Evolutionary conservation across 1,284 basidiomycete genomes (phyloP), one percentile per base, ranked within the genome.

Genomic region (Melampsora americana): DNA sequence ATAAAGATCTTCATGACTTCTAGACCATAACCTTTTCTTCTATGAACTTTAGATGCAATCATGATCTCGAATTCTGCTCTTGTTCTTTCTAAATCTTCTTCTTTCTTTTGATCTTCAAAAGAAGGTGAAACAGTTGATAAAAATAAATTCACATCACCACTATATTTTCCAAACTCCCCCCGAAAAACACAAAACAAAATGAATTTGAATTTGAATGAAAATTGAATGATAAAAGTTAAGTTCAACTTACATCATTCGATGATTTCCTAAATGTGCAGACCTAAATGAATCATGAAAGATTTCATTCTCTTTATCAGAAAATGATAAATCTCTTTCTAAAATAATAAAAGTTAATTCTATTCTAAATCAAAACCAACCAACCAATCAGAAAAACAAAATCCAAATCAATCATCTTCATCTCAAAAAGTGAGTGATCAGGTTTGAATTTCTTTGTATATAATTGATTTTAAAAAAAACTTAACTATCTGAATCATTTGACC

Each of bases 91-190:
- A n/a, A n/a, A n/a, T n/a, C 78, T 7, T 80, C 81, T 6, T 78
- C 78, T 79, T 79, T 4, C 83, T 84, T 81, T 46, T 88, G 87
- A 30, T 46, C 56, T 46, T 26, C 39, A 28, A 14, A 26, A 28
- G 26, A 42, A 46, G 18, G 69, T 44, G 46, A 60, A 42, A 35
- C 61, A 30, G 39, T n/a, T 26, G 89, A 89, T 73, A 96, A 84
- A 82, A 97, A 96, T 35, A 96, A 84, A 82, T 97, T 97, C 56
- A 95, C 92, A 81, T 97, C 94, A 42, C 95, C 95, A 18, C 69
- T 71, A 61, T 28, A 26, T 20, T 35, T 14, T 12, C 4, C 6
- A 12, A 42, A 42, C n/a, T n/a, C n/a, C n/a, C n/a, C n/a, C n/a
- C n/a, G n/a, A n/a, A n/a, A n/a, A n/a, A n/a, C n/a, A n/a, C n/a